Conservation (phyloP, 495 filamentous ascomycete species). For the Amphirosellinia nigrospora region DNA sequence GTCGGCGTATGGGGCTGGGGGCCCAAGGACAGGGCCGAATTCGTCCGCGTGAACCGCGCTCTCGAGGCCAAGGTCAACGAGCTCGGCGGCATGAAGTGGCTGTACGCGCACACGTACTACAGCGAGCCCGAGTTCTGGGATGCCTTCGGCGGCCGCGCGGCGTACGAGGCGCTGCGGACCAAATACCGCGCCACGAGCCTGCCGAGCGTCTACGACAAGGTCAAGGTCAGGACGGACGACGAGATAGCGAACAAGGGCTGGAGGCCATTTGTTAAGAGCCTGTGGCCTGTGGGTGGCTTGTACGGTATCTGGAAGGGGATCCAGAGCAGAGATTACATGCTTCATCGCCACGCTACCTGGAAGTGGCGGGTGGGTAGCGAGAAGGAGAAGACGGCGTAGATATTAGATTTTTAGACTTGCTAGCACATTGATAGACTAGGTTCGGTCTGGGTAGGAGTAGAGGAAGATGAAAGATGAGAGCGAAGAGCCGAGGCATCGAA, state of each 20-base stretch:
- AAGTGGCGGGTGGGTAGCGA: slow-evolving; percentile 43
- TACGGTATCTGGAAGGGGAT: slow-evolving; percentile 64
- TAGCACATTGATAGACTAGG: not conserved
- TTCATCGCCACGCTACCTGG: slow-evolving; percentile 59
- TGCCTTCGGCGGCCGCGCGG: slow-evolving; percentile 56
- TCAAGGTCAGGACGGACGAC: slow-evolving; percentile 45
- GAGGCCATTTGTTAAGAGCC: slow-evolving; percentile 46
- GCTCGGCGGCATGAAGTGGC: slow-evolving; percentile 70
- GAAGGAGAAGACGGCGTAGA: slow-evolving; percentile 30
- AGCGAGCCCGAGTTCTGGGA: slow-evolving; percentile 60
- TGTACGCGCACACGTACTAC: slow-evolving; percentile 68
- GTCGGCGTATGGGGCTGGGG: slow-evolving; percentile 63
- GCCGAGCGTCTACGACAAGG: slow-evolving; percentile 65
- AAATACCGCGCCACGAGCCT: slow-evolving; percentile 59
- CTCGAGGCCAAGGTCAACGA: slow-evolving; percentile 68
- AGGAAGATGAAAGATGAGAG: not conserved
- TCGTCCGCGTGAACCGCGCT: slow-evolving; percentile 64
- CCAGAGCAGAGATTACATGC: slow-evolving; percentile 58
- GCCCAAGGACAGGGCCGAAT: slow-evolving; percentile 44
- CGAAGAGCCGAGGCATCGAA: not conserved
- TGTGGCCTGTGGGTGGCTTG: slow-evolving; percentile 59
- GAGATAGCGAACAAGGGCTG: slow-evolving; percentile 27
- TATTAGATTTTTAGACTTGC: not conserved
- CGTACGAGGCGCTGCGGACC: slow-evolving; percentile 58
- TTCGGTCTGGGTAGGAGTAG: not conserved